Conservation (phyloP, 2,329 filamentous ascomycete species). For the Monilinia vaccinii-corymbosi region DNA sequence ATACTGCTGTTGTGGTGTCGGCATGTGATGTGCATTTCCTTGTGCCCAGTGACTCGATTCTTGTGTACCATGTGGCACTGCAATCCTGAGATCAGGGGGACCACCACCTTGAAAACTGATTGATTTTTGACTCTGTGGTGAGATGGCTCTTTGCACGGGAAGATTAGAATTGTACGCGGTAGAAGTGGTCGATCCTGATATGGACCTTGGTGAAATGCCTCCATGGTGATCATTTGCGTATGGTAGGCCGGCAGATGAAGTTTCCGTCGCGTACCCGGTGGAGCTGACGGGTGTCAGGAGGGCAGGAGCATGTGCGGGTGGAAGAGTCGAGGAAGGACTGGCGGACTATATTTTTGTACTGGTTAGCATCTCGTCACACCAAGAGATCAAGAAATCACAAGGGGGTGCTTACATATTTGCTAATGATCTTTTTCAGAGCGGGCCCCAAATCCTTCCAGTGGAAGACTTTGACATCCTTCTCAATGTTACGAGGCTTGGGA, state of each 20-base stretch:
- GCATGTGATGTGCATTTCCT: conserved; percentile 24
- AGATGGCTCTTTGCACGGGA: conserved; percentile 21
- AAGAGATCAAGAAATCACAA: background rate
- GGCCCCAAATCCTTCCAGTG: conserved; percentile 83
- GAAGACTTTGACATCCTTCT: conserved; percentile 99
- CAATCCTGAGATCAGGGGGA: conserved; percentile 25
- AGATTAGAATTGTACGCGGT: conserved; percentile 20
- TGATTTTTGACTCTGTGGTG: conserved; percentile 24
- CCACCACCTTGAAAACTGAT: conserved; percentile 21
- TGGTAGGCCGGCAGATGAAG: conserved; percentile 22
- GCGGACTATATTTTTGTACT: conserved; percentile 26
- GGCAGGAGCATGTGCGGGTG: conserved; percentile 18
- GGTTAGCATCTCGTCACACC: background rate
- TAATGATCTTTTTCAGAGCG: conserved; percentile 95
- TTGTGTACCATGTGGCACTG: conserved; percentile 22
- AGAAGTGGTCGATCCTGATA: conserved; percentile 25
- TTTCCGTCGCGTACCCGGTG: conserved; percentile 26
- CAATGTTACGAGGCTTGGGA: conserved; percentile 93
- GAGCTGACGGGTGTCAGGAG: conserved; percentile 29
- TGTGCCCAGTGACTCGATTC: conserved; percentile 24
- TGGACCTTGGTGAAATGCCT: conserved; percentile 26
- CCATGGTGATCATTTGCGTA: conserved; percentile 27
- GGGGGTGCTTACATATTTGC: conserved; percentile 64
- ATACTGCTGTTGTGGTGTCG: conserved; percentile 18
- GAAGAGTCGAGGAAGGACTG: conserved; percentile 28